Percentiles rank a stretch among this genome's conserved stretches.
Conservation (phyloP, 805 yeast species). For the Wickerhamomyces hampshirensis region DNA sequence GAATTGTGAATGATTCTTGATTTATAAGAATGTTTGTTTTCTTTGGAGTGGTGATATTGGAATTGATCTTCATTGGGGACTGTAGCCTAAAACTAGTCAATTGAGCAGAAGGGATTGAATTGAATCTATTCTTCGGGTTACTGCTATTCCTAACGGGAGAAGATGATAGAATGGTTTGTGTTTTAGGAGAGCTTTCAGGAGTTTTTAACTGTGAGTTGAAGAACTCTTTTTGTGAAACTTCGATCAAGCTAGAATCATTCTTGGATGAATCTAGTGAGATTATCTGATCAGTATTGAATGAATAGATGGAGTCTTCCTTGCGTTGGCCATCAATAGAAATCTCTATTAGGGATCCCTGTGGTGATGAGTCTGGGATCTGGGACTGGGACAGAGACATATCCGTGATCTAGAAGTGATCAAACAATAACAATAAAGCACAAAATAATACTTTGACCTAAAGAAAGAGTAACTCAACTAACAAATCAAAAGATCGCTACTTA, state of each 20-base stretch:
- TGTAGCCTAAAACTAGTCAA: conserved; percentile 22
- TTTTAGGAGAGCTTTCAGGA: conserved; percentile 1
- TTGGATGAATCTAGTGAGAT: conserved; percentile 5
- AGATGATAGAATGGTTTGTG: background rate
- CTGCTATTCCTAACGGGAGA: too few relatives aligned
- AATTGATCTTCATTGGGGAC: conserved; percentile 18
- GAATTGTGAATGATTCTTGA: conserved; percentile 18
- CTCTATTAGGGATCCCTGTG: conserved; percentile 16
- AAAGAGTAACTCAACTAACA: too few relatives aligned
- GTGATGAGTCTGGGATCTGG: conserved; percentile 15
- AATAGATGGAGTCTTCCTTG: conserved; percentile 3
- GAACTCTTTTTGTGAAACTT: conserved; percentile 14
- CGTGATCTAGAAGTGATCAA: background rate
- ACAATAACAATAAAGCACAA: background rate
- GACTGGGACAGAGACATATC: background rate
- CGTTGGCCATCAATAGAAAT: conserved; percentile 11
- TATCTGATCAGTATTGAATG: conserved; percentile 1
- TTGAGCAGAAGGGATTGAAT: conserved; percentile 18
- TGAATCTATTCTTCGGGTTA: background rate
- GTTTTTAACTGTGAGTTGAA: conserved; percentile 10
- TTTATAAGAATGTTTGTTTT: conserved; percentile 10
- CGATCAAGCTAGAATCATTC: conserved; percentile 9
- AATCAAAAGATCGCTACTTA: too few relatives aligned
- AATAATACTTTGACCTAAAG: too few relatives aligned
- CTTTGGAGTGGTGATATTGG: conserved; percentile 13